These are phyloP conservation scores for Cladophialophora exuberans DNA, from an alignment of 2,329 filamentous ascomycete species.

Conservation along the genomic window DNA sequence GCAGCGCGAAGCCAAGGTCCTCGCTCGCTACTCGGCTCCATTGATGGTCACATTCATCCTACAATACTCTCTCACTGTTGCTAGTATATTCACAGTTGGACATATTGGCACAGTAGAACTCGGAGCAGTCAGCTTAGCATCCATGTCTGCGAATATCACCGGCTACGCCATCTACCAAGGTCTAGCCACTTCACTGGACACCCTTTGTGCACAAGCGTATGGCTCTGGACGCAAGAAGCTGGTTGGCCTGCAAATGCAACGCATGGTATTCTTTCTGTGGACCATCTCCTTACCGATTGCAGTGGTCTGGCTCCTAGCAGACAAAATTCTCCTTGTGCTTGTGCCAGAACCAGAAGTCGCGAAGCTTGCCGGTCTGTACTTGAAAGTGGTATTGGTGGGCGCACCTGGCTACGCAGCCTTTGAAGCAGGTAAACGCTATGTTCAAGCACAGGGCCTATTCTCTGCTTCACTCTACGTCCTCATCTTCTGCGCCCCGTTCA, in stretches of 20 bases:
- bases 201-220: slow-evolving; percentile 90
- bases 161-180: slow-evolving; percentile 74
- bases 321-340: slow-evolving; percentile 65
- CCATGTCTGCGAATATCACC: slow-evolving; percentile 80
- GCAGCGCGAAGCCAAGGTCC: slow-evolving; percentile 83
- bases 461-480: slow-evolving; percentile 81
- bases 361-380: slow-evolving; percentile 70
- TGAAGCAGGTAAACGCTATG: slow-evolving; percentile 79
- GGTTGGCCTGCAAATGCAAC: slow-evolving; percentile 80
- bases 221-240: slow-evolving; percentile 87
- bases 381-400: slow-evolving; percentile 70
- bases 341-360: slow-evolving; percentile 75
- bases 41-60: slow-evolving; percentile 75
- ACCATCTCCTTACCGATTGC: slow-evolving; percentile 72
- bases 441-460: slow-evolving; percentile 89
- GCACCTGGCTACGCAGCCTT: slow-evolving; percentile 77
- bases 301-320: slow-evolving; percentile 70
- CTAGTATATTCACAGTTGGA: slow-evolving; percentile 77
- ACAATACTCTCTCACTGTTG: slow-evolving; percentile 83
- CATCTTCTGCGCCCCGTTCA: slow-evolving; percentile 78
- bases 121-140: slow-evolving; percentile 68
- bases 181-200: slow-evolving; percentile 86
- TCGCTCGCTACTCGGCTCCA: slow-evolving; percentile 71
- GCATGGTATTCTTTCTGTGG: slow-evolving; percentile 79
- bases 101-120: slow-evolving; percentile 72